These are phyloP conservation scores for Fusarium protoensiforme DNA, from an alignment of 2,329 filamentous ascomycete species.

Conservation along the genomic window DNA sequence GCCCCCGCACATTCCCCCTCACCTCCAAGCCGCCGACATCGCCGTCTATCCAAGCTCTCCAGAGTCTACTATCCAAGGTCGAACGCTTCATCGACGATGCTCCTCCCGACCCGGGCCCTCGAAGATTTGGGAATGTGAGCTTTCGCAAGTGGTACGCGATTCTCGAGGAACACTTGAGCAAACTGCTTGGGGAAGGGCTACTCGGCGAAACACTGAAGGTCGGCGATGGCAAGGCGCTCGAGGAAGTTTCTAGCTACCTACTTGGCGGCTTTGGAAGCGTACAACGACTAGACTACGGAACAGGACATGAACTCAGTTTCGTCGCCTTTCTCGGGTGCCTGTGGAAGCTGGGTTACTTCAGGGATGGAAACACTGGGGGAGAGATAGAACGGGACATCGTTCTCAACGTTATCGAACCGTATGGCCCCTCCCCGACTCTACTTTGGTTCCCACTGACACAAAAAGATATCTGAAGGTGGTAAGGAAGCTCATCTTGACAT, in stretches of 20 bases:
- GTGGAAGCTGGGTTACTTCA: slow-evolving; percentile 90
- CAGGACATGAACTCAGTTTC: slow-evolving; percentile 95
- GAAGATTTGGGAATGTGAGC: slow-evolving; percentile 91
- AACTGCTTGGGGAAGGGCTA: slow-evolving; percentile 43
- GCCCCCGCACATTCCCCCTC: slow-evolving; percentile 55
- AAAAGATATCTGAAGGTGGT: slow-evolving; percentile 81
- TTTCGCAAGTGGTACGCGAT: slow-evolving; percentile 86
- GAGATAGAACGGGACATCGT: slow-evolving; percentile 83
- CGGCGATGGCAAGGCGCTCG: slow-evolving; percentile 59
- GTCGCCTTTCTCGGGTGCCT: slow-evolving; percentile 88
- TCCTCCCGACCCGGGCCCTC: slow-evolving; percentile 85
- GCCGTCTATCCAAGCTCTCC: slow-evolving; percentile 71
- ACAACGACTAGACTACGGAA: slow-evolving; percentile 93
- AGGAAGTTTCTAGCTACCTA: slow-evolving; percentile 83
- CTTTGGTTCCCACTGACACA: neutral
- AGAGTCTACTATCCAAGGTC: slow-evolving; percentile 72
- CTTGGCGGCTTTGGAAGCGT: slow-evolving; percentile 88
- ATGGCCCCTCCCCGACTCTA: slow-evolving; percentile 46
- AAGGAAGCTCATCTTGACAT: slow-evolving; percentile 85
- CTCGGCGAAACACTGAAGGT: slow-evolving; percentile 46
- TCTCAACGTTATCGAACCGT: slow-evolving; percentile 84
- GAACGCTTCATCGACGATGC: slow-evolving; percentile 77
- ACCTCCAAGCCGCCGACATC: slow-evolving; percentile 55
- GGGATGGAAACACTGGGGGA: slow-evolving; percentile 60
- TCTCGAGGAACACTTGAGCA: slow-evolving; percentile 68